Conservation (phyloP, 2,329 filamentous ascomycete species). For the Colletotrichum trifolii region DNA sequence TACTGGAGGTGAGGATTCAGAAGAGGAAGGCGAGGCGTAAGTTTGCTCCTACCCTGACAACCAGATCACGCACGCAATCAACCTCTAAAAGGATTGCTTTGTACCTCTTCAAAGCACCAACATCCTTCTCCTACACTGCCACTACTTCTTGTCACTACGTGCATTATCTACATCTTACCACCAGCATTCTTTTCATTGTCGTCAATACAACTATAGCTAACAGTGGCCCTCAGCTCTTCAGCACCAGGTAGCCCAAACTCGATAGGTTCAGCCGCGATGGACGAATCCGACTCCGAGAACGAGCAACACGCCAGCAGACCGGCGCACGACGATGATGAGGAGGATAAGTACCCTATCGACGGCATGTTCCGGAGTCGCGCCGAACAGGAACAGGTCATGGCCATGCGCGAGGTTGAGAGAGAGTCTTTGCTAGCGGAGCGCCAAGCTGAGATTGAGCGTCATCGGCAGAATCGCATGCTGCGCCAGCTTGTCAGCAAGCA, state of each 20-base stretch:
- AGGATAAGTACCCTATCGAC: slow-evolving; percentile 84
- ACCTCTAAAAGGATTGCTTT: not conserved
- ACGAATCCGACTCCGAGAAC: slow-evolving; percentile 79
- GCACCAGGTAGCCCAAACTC: slow-evolving; percentile 77
- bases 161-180: not conserved
- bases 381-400: slow-evolving; percentile 84
- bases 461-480: slow-evolving; percentile 84
- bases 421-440: slow-evolving; percentile 92
- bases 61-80: not conserved
- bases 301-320: slow-evolving; percentile 55
- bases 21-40: slow-evolving; percentile 88
- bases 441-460: slow-evolving; percentile 82
- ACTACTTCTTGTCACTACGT: not conserved
- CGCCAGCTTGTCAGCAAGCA: slow-evolving; percentile 78
- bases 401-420: slow-evolving; percentile 88
- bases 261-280: slow-evolving; percentile 86
- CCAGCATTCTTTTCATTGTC: not conserved
- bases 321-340: slow-evolving; percentile 63
- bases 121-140: not conserved
- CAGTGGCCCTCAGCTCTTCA: slow-evolving; percentile 67
- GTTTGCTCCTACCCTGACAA: slow-evolving; percentile 49
- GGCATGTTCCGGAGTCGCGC: slow-evolving; percentile 81
- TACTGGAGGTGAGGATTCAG: slow-evolving; percentile 71
- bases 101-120: not conserved
- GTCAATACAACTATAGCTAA: not conserved